Evolutionary conservation across 179 eudicot genomes (phyloP).

Genomic region (Camellia oleifera): DNA sequence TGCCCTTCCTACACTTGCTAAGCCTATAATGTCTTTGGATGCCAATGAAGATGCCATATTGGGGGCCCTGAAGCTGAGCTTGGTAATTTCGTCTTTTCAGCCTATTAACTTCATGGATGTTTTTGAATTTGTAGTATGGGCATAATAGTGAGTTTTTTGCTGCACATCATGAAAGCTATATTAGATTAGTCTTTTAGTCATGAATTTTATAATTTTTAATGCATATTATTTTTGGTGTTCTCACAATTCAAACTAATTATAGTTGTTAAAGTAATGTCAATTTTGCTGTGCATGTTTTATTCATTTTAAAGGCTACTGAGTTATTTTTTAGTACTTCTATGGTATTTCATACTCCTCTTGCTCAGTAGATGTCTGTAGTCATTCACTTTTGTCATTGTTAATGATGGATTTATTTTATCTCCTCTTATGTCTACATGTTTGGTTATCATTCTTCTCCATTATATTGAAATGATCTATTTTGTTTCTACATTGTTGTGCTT

Average conservation of each 20-base stretch:
- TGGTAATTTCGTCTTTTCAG: conserved; percentile 47
- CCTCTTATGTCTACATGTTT: background rate
- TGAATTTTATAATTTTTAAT: background rate
- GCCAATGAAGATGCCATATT: conserved; percentile 95
- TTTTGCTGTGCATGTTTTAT: background rate
- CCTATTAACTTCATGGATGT: background rate
- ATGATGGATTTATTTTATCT: background rate
- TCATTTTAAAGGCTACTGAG: background rate
- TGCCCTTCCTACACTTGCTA: conserved; percentile 83
- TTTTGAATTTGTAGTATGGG: background rate
- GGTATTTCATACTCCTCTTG: conserved; percentile 6
- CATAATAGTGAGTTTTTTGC: background rate
- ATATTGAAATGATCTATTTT: background rate
- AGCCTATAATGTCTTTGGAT: conserved; percentile 96
- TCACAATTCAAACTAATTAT: background rate
- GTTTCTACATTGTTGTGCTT: background rate
- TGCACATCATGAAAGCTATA: background rate
- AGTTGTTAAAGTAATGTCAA: background rate
- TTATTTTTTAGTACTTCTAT: background rate
- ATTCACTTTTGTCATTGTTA: background rate
- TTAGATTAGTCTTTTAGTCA: background rate
- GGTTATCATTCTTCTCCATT: background rate
- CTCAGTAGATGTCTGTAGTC: background rate
- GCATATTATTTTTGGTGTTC: background rate
- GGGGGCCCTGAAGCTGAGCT: conserved; percentile 91